A percentile compares a stretch with the other conserved stretches of the same genome.
Evolutionary conservation across 2,329 filamentous ascomycete species (phyloP).

Genomic region (Paraphaeosphaeria sporulosa): DNA sequence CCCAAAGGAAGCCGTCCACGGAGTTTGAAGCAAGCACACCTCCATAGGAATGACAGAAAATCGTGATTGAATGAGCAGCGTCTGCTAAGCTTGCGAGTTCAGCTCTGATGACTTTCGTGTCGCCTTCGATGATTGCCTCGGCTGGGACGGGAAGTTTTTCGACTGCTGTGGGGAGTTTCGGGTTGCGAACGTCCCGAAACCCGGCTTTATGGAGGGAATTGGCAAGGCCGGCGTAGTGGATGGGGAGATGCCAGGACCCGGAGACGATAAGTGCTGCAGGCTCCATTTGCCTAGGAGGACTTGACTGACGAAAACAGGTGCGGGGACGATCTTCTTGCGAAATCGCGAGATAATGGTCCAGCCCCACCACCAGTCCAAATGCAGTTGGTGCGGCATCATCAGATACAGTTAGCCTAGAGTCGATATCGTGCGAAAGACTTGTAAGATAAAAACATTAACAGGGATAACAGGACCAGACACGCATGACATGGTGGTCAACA

Average conservation of each 20-base stretch:
- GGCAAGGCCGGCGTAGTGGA: background rate
- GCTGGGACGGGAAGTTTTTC: background rate
- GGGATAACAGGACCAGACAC: too few species aligned
- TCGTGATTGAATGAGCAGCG: background rate
- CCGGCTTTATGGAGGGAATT: too few species aligned
- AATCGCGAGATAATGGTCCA: too few species aligned
- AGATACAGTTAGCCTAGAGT: background rate
- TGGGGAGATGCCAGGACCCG: background rate
- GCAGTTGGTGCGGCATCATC: background rate
- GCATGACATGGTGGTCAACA: too few species aligned
- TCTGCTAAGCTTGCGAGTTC: background rate
- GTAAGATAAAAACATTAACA: too few species aligned
- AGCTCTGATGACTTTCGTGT: background rate
- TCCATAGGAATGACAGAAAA: background rate
- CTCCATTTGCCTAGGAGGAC: background rate
- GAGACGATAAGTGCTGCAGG: background rate
- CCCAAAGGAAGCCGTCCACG: background rate
- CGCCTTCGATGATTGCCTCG: background rate
- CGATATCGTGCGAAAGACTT: background rate
- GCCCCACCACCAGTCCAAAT: background rate
- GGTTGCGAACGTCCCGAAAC: too few species aligned
- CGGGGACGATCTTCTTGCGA: too few species aligned
- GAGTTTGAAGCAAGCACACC: background rate
- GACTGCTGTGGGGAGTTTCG: background rate
- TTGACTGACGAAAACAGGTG: too few species aligned